Evolutionary conservation across 768 basidiomycete species (phyloP), one percentile per base, ranked within the genome.

Genomic region (Amanita pallidorosea): DNA sequence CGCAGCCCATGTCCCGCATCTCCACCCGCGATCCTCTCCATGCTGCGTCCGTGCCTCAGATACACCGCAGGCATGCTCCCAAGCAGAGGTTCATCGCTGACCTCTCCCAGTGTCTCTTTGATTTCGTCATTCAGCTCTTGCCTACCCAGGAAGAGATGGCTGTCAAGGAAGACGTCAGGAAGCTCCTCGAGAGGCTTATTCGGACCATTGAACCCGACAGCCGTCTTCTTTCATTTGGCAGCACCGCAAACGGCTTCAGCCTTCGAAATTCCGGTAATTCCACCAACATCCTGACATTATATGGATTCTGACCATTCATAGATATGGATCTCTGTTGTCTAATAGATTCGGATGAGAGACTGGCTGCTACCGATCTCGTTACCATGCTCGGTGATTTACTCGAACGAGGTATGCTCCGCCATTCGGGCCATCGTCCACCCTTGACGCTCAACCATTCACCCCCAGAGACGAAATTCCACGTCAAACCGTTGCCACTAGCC

Each of bases 241-340:
- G 90, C 63, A 96, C 91, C 34, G 94, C 93, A 9, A 98, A 97
- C 61, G 93, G 94, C 53, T 95, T 98, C 73, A 93, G 90, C 63
- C 79, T 98, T 60, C 79, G 92, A 58, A 96, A 97, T 70, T 95
- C 92, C 55, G 94, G 94, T 88, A 54, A 57, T 67, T 49, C 54
- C 51, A 49, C 37, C 20, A 27, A 23, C 45, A 22, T 44, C 15
- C 11, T 41, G 6, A 46, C 42, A 13, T n/a, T n/a, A 53, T 40
- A 34, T 45, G 4, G 15, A 43, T 36, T 45, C 31, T 33, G 31
- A 45, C 47, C 51, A 53, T 12, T 29, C 52, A 44, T 53, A 97
- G 95, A 99, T 68, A 98, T 99, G 95, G 95, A 99, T 69, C 72
- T 99, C 31, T 97, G 94, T 64, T 97, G 93, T 67, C 76, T 99